phyloP scores from a whole-genome alignment of 2,329 filamentous ascomycete genomes.

The Paecilomyces niveus region DNA sequence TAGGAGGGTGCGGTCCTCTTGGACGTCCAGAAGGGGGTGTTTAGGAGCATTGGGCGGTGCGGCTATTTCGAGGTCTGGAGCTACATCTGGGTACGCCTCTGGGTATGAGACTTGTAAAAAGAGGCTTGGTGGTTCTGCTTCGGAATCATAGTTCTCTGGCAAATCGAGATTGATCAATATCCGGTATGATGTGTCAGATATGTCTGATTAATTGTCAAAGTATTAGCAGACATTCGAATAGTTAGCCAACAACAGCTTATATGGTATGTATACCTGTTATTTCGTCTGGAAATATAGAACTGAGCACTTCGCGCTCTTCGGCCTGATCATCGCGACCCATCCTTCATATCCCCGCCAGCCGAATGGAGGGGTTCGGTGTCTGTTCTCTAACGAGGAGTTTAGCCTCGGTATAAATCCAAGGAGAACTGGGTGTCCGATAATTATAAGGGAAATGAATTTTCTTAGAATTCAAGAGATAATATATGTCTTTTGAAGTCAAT shows the following conservation, averaged over 20 bases:
- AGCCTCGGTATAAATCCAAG: not conserved
- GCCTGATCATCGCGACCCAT: constrained; percentile 72
- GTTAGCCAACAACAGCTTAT: constrained; percentile 10
- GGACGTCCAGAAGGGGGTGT: constrained; percentile 69
- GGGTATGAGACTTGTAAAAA: constrained; percentile 83
- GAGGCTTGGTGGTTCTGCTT: constrained; percentile 60
- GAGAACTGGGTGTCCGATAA: not conserved
- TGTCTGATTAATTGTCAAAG: constrained; percentile 49
- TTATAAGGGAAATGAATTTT: not conserved
- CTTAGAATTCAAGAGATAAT: not conserved
- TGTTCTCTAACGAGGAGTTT: not conserved
- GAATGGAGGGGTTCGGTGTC: not conserved
- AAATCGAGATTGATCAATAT: constrained; percentile 81
- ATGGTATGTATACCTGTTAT: constrained; percentile 61
- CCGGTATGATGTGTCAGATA: constrained; percentile 83
- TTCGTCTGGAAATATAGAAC: constrained; percentile 97
- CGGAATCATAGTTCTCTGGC: constrained; percentile 55
- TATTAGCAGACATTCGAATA: not conserved
- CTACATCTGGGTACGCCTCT: constrained; percentile 81
- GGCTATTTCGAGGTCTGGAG: constrained; percentile 73
- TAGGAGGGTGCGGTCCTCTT: constrained; percentile 69
- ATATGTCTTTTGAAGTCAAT: not conserved
- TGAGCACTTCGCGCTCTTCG: constrained; percentile 95
- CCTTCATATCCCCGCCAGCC: constrained; percentile 14
- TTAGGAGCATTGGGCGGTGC: constrained; percentile 62